Base-by-base conservation (phyloP, 306 rosid genomes). In the Urtica urens region DNA sequence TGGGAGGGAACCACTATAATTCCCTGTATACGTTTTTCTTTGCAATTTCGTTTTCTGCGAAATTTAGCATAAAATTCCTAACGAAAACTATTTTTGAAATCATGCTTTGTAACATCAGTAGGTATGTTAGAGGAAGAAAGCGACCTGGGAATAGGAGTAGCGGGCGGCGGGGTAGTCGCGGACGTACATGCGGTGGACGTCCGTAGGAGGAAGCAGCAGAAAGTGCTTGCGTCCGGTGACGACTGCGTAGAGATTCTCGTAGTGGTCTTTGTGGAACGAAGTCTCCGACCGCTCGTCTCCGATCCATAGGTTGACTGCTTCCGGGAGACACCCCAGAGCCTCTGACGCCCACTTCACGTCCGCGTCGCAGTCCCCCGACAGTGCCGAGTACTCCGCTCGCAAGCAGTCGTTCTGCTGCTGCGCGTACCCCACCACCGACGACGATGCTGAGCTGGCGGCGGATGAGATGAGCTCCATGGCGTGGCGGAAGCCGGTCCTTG, bases 331-430 rank as follows among this genome's bases (percentile, higher is more conserved):
- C 0, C 85, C 88, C 16, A 81, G 58, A 20, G 95, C 88, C 9
- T 81, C 73, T 0, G 79, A 60, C 23, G 95, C 93, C 93, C 87
- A 86, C 6, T 24, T 44, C 14, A 86, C 53, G 29, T 86, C 75
- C 0, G 82, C 5, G 6, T 86, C 93, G 5, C 86, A 78, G 44
- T 86, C 93, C 0, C 40, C 16, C 1, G 72, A 70, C n/a, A 86
- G 71, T 5, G 76, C 60, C 2, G 63, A 66, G 55, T 81, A 86
- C 68, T 81, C 93, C 0, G 71, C 55, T 1, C 76, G 79, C 34
- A 86, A 78, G 59, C 85, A 86, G 47, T 86, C 87, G 27, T 81
- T 78, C 40, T 86, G 93, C 51, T 78, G 95, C 70, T 86, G 95
- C 6, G 82, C 82, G 37, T 86, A 86, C 0, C 85, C 95, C 3